phyloP scores from a whole-genome alignment of 345 rosid species.

The Rhizophora apiculata region DNA sequence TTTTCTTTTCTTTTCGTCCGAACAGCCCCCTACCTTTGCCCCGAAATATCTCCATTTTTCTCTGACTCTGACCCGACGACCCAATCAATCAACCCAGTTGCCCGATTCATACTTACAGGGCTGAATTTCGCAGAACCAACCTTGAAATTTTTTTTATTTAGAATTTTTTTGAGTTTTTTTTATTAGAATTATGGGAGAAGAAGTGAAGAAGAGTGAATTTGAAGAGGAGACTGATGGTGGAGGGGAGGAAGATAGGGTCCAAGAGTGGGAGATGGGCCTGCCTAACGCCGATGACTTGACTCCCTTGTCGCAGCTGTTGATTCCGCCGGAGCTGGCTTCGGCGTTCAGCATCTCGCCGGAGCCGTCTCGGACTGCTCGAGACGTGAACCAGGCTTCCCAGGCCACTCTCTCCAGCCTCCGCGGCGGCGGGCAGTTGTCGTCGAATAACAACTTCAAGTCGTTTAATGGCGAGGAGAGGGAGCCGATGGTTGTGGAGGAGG shows the following conservation, averaged over 20 bases:
- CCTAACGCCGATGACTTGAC: constrained; percentile 69
- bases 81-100: too few relatives aligned
- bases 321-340: constrained; percentile 72
- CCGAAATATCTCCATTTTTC: constrained; percentile 24
- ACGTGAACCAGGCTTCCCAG: constrained; percentile 74
- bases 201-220: constrained; percentile 42
- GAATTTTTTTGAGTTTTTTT: too few relatives aligned
- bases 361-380: constrained; percentile 46
- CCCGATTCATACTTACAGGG: too few relatives aligned
- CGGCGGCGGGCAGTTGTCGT: constrained; percentile 24
- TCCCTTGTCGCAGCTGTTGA: constrained; percentile 61
- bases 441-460: constrained; percentile 37
- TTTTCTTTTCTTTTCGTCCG: constrained; percentile 17
- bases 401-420: constrained; percentile 57
- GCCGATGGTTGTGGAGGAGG: constrained; percentile 34
- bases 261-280: constrained; percentile 86
- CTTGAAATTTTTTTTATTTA: too few relatives aligned
- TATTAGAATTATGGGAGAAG: constrained; percentile 35
- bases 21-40: constrained; percentile 18
- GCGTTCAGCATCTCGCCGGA: constrained; percentile 82
- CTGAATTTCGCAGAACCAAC: too few relatives aligned
- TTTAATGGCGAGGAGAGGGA: constrained; percentile 21
- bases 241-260: constrained; percentile 56
- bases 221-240: constrained; percentile 9
- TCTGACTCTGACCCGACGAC: constrained; percentile 16